These are phyloP conservation scores for Achaetomiella virescens DNA, from an alignment of 495 filamentous ascomycete species.

Conservation along the genomic window DNA sequence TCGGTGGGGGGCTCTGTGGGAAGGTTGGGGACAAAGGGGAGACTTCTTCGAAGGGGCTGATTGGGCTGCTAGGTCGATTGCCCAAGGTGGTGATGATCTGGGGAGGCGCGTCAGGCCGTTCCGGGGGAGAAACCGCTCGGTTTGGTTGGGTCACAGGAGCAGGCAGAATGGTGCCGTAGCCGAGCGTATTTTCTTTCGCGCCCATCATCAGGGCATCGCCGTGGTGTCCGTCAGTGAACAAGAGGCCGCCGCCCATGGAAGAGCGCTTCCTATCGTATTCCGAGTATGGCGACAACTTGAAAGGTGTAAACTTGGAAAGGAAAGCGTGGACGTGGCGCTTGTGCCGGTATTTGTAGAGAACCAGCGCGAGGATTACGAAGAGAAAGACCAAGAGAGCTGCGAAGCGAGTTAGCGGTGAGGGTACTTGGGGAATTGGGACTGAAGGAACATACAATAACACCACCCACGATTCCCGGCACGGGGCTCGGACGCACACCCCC, in stretches of 20 bases:
- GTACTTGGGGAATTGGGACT: neutral
- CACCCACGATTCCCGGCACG: constrained; percentile 20
- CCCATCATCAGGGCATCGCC: constrained; percentile 9
- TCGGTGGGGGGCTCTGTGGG: constrained; percentile 15
- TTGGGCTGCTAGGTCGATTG: constrained; percentile 1
- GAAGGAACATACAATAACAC: constrained; percentile 19
- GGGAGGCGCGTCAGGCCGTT: constrained; percentile 3
- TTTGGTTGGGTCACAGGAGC: constrained; percentile 10
- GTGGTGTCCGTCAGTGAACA: constrained; percentile 21
- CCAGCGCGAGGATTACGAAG: constrained; percentile 20
- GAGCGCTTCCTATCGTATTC: constrained; percentile 21
- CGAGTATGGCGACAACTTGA: constrained; percentile 22
- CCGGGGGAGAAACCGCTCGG: neutral
- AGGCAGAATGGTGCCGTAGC: constrained; percentile 18
- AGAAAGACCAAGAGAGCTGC: constrained; percentile 23
- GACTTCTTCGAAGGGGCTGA: constrained; percentile 12
- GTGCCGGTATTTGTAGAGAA: constrained; percentile 26
- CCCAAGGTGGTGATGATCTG: neutral
- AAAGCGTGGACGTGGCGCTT: constrained; percentile 20
- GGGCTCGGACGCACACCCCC: constrained; percentile 5
- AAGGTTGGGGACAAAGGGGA: constrained; percentile 15
- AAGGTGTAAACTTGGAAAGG: constrained; percentile 23
- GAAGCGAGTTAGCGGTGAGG: neutral
- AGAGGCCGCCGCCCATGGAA: constrained; percentile 25
- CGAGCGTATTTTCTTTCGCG: constrained; percentile 14